Conservation (phyloP, 345 rosid species). For the Balakata baccata region DNA sequence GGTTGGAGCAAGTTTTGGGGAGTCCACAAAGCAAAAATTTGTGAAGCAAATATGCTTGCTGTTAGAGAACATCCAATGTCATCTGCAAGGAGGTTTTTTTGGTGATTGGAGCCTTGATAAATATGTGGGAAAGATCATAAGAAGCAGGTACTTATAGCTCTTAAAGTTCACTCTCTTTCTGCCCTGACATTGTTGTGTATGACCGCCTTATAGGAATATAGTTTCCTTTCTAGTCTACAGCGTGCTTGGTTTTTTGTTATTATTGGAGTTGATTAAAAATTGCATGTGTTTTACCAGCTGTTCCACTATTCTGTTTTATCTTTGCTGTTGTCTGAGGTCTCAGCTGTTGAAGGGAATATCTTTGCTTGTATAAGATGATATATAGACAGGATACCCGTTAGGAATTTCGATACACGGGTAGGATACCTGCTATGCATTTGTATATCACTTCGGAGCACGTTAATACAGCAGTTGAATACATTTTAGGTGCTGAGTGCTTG, state of each 20-base stretch:
- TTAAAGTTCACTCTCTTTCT: neutral
- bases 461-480: neutral
- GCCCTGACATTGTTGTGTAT: conserved; percentile 3
- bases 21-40: conserved; percentile 59
- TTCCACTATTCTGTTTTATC: neutral
- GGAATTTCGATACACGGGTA: neutral
- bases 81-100: conserved; percentile 82
- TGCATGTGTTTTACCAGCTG: neutral
- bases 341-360: neutral
- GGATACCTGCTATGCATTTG: neutral
- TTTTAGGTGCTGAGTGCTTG: neutral
- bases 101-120: conserved; percentile 89
- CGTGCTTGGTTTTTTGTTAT: neutral
- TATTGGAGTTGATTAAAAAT: neutral
- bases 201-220: neutral
- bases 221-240: neutral
- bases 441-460: neutral
- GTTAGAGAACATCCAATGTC: conserved; percentile 71
- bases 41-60: conserved; percentile 73
- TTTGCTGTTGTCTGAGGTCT: neutral
- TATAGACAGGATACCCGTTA: neutral
- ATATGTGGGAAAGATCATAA: conserved; percentile 70
- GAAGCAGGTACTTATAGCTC: conserved; percentile 47
- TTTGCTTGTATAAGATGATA: neutral
- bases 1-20: conserved; percentile 45